These are phyloP conservation scores for Stephania japonica DNA, from an alignment of 164 flowering plant species.

Conservation along the genomic window DNA sequence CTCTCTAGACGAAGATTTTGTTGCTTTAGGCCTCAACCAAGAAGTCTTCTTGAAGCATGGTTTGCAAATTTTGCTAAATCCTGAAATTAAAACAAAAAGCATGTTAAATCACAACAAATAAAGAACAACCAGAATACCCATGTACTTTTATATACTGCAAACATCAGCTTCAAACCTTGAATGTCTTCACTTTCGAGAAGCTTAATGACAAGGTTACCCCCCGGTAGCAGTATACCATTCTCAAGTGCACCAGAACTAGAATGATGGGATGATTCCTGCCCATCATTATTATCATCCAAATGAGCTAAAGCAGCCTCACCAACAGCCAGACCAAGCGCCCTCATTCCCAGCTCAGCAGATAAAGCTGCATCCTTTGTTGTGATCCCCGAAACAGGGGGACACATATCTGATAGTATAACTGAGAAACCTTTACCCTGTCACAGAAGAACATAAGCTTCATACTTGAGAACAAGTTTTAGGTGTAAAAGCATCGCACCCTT, in stretches of 20 bases:
- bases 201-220: constrained; percentile 88
- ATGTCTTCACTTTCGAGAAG: constrained; percentile 82
- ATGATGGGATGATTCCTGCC: constrained; percentile 19
- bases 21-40: constrained; percentile 94
- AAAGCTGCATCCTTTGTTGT: constrained; percentile 76
- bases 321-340: constrained; percentile 73
- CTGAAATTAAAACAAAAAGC: constrained; percentile 32
- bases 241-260: constrained; percentile 19
- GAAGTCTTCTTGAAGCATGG: constrained; percentile 70
- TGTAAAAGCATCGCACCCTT: background rate
- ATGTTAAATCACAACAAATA: background rate
- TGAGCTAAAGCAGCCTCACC: constrained; percentile 37
- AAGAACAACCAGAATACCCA: background rate
- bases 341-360: constrained; percentile 76
- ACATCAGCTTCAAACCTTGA: constrained; percentile 43
- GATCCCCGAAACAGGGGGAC: constrained; percentile 88
- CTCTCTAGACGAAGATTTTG: constrained; percentile 84
- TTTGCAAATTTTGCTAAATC: constrained; percentile 57
- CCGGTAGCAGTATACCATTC: constrained; percentile 46
- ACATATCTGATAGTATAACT: constrained; percentile 94
- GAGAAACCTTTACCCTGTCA: constrained; percentile 75
- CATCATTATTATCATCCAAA: constrained; percentile 16
- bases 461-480: no score
- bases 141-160: background rate
- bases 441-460: background rate